phyloP scores from a whole-genome alignment of 148 eudicot species.

The Amaranthus cruentus region DNA sequence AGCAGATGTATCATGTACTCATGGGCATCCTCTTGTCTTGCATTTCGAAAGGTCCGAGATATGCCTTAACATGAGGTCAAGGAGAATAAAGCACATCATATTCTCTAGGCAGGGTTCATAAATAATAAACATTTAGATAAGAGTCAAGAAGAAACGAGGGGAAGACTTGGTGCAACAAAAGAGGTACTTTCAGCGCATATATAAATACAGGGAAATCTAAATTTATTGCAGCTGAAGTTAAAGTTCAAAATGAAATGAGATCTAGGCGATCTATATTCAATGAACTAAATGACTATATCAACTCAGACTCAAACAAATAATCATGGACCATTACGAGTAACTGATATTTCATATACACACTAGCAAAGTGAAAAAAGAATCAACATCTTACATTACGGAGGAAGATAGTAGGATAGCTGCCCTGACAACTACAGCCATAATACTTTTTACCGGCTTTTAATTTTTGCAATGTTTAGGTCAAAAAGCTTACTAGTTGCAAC shows the following conservation, averaged over 20 bases:
- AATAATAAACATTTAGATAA: background rate
- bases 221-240: background rate
- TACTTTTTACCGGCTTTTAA: too few species aligned
- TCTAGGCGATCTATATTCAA: background rate
- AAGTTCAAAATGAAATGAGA: background rate
- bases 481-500: too few species aligned
- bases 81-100: constrained; percentile 29
- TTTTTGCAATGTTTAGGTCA: too few species aligned
- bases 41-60: constrained; percentile 73
- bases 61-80: constrained; percentile 61
- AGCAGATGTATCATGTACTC: constrained; percentile 94
- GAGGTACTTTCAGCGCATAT: background rate
- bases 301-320: background rate
- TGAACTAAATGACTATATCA: background rate
- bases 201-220: background rate
- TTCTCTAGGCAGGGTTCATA: background rate
- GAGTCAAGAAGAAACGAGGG: background rate
- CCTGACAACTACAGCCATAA: background rate
- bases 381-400: too few species aligned
- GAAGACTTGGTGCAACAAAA: background rate
- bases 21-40: constrained; percentile 97
- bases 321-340: background rate
- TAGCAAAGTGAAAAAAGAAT: too few species aligned
- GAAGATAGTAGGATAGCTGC: background rate
- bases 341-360: background rate